Conservation (phyloP, 2,329 filamentous ascomycete species). For the Pseudogymnoascus pannorum region DNA sequence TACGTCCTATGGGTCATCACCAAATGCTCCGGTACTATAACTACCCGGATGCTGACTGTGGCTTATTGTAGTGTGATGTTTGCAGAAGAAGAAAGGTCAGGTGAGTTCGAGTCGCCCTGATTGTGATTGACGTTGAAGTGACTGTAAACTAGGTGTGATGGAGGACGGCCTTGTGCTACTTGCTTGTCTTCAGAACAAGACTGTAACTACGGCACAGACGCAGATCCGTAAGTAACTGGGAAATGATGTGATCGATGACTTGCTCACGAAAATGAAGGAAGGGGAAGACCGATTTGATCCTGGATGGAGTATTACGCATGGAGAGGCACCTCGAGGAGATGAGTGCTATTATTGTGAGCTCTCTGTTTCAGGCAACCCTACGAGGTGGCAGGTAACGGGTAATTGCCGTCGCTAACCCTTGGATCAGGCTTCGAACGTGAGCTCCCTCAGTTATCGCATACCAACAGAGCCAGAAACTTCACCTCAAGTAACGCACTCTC, state of each 20-base stretch:
- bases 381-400: not conserved
- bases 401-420: not conserved
- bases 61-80: conserved; percentile 36
- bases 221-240: conserved; percentile 21
- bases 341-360: conserved; percentile 34
- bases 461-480: not conserved
- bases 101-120: conserved; percentile 23
- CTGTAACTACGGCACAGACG: conserved; percentile 26
- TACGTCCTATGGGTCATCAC: not conserved
- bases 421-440: not conserved
- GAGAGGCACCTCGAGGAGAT: conserved; percentile 41
- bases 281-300: conserved; percentile 44
- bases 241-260: conserved; percentile 22
- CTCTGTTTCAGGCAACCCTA: not conserved
- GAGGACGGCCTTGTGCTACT: conserved; percentile 36
- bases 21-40: not conserved
- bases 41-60: not conserved
- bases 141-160: conserved; percentile 37
- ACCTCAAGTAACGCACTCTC: conserved; percentile 16
- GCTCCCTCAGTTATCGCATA: not conserved
- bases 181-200: conserved; percentile 19
- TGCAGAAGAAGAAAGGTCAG: conserved; percentile 42
- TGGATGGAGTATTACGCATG: conserved; percentile 42
- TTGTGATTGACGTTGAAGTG: not conserved
- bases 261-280: conserved; percentile 29